Evolutionary conservation across 2,329 filamentous ascomycete genomes (phyloP).

Genomic region (Alternaria arborescens): DNA sequence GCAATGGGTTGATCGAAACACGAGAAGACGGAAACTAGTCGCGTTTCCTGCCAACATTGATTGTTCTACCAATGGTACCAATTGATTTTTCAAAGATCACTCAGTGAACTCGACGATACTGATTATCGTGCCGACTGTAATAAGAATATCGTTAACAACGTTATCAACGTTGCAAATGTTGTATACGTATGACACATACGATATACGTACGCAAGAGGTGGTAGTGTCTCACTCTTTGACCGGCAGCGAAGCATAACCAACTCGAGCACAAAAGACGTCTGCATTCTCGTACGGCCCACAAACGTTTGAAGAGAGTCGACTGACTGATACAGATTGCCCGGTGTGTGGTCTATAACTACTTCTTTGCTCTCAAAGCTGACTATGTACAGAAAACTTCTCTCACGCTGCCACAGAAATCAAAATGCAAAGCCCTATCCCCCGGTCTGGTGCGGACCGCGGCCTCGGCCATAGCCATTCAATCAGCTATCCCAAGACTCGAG

Average conservation of each 20-base stretch:
- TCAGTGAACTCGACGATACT: background rate
- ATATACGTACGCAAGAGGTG: background rate
- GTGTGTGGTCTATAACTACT: background rate
- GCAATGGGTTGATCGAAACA: background rate
- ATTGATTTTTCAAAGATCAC: background rate
- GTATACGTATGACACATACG: background rate
- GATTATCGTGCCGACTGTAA: too few species aligned
- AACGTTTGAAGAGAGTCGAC: background rate
- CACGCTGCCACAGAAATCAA: background rate
- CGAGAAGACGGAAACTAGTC: background rate
- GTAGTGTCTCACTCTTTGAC: background rate
- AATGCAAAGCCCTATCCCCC: background rate
- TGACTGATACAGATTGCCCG: background rate
- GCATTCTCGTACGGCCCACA: background rate
- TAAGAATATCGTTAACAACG: background rate
- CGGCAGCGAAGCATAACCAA: background rate
- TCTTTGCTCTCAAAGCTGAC: background rate
- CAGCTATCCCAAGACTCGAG: background rate
- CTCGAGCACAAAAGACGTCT: background rate
- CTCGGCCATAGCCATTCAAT: background rate
- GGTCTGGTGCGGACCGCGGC: background rate
- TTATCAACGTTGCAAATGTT: background rate
- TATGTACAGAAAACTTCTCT: background rate
- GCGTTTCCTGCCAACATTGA: background rate
- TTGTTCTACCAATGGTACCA: background rate